A percentile compares a stretch with the other conserved stretches of the same genome.
Conservation (phyloP, 768 basidiomycete species). For the Suillus cothurnatus region DNA sequence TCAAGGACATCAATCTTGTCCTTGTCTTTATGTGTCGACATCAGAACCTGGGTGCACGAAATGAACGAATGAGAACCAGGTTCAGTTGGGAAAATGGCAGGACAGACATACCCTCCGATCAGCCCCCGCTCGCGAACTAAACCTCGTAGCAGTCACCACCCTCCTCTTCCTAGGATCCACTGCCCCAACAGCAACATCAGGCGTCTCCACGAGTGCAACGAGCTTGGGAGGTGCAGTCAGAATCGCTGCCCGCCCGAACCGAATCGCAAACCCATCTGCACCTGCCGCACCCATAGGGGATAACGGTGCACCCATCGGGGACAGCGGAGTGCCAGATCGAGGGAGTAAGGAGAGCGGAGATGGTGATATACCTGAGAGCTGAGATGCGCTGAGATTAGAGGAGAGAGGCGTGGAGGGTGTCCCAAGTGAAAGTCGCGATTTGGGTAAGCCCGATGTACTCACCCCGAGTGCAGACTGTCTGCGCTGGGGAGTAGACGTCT, state of each 20-base stretch:
- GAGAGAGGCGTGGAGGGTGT: slow-evolving; percentile 44
- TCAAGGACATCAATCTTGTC: slow-evolving; percentile 33
- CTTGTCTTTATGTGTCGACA: slow-evolving; percentile 79
- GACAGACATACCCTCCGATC: slow-evolving; percentile 69
- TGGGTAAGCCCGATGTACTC: slow-evolving; percentile 34
- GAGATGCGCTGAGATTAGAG: slow-evolving; percentile 18
- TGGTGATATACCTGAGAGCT: not conserved
- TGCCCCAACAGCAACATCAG: slow-evolving; percentile 87
- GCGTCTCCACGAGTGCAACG: slow-evolving; percentile 81
- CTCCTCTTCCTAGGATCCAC: slow-evolving; percentile 83
- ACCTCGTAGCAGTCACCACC: slow-evolving; percentile 86
- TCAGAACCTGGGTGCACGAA: slow-evolving; percentile 58
- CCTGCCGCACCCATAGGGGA: slow-evolving; percentile 28
- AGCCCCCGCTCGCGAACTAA: slow-evolving; percentile 81
- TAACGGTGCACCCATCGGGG: slow-evolving; percentile 28
- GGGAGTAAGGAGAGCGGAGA: slow-evolving; percentile 27
- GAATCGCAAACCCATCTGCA: slow-evolving; percentile 42
- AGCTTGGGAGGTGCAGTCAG: slow-evolving; percentile 84
- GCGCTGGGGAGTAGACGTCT: slow-evolving; percentile 47
- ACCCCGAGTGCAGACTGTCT: slow-evolving; percentile 31
- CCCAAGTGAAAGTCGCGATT: slow-evolving; percentile 46
- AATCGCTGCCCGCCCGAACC: slow-evolving; percentile 72
- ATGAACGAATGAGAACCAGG: slow-evolving; percentile 5
- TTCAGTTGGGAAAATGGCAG: not conserved
- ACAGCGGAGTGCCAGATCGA: slow-evolving; percentile 37